A percentile compares a stretch with the other conserved stretches of the same genome.
phyloP scores from a whole-genome alignment of 768 basidiomycete genomes.

The Lentinula edodes region DNA sequence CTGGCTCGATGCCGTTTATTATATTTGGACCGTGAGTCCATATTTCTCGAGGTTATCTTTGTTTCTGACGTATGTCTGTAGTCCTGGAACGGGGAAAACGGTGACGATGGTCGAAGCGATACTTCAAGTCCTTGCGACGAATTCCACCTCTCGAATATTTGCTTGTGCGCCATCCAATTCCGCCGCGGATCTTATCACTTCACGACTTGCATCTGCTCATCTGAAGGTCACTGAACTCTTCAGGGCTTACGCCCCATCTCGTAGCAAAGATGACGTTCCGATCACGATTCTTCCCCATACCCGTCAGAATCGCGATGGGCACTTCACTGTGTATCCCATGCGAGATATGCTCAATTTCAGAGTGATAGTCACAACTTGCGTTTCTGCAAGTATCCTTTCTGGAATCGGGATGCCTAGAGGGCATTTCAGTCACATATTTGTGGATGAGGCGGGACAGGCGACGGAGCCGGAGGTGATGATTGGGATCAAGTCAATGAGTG shows the following conservation, averaged over 20 bases:
- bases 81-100: slow-evolving; percentile 66
- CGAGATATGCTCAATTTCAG: slow-evolving; percentile 34
- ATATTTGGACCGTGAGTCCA: slow-evolving; percentile 56
- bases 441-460: slow-evolving; percentile 72
- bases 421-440: slow-evolving; percentile 62
- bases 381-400: slow-evolving; percentile 51
- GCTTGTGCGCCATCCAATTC: slow-evolving; percentile 65
- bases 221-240: slow-evolving; percentile 36
- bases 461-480: slow-evolving; percentile 65
- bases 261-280: slow-evolving; percentile 39
- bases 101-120: slow-evolving; percentile 60
- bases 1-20: slow-evolving; percentile 49
- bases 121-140: slow-evolving; percentile 35
- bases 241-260: slow-evolving; percentile 51
- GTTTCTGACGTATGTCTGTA: slow-evolving; percentile 14
- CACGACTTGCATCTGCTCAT: slow-evolving; percentile 26
- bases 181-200: slow-evolving; percentile 55
- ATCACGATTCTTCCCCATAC: slow-evolving; percentile 35
- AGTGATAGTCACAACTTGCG: slow-evolving; percentile 61
- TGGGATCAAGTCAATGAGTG: slow-evolving; percentile 30
- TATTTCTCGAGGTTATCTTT: not conserved
- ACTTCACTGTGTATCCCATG: slow-evolving; percentile 36
- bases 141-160: slow-evolving; percentile 39
- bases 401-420: slow-evolving; percentile 55
- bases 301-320: slow-evolving; percentile 23